Conservation (phyloP, 2,329 filamentous ascomycete genomes). For the Chaetomiaceae sp. region DNA sequence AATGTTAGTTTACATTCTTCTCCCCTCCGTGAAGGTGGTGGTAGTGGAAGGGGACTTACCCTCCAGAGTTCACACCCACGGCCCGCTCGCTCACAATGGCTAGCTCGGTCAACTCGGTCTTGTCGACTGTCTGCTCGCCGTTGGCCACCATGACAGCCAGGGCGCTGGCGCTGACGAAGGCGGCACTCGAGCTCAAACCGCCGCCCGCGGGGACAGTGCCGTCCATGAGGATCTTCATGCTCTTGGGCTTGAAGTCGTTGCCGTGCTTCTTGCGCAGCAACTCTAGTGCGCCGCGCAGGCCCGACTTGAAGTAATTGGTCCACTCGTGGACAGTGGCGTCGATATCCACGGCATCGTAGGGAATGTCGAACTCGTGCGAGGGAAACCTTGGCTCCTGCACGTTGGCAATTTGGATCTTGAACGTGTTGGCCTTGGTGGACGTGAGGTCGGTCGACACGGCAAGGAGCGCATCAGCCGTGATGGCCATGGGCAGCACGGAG, state of each 20-base stretch:
- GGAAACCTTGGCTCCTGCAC: conserved; percentile 72
- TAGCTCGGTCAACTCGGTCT: conserved; percentile 86
- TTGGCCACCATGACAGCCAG: conserved; percentile 85
- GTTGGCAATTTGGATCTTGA: conserved; percentile 74
- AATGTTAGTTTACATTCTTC: background rate
- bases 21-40: no score
- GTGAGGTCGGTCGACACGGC: conserved; percentile 60
- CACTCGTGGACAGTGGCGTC: conserved; percentile 84
- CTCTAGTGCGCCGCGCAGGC: conserved; percentile 74
- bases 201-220: conserved; percentile 89
- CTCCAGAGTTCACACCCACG: conserved; percentile 94
- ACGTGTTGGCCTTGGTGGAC: conserved; percentile 47
- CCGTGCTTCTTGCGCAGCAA: conserved; percentile 66
- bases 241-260: conserved; percentile 58
- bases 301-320: conserved; percentile 98
- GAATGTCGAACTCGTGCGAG: conserved; percentile 67
- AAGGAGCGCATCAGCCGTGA: conserved; percentile 84
- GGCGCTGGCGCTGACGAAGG: conserved; percentile 86
- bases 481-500: conserved; percentile 91
- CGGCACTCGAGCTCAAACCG: conserved; percentile 88
- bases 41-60: conserved; percentile 47
- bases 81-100: conserved; percentile 91
- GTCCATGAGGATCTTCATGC: conserved; percentile 86
- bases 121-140: conserved; percentile 72
- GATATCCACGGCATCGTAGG: conserved; percentile 65